Conservation (phyloP, 306 rosid genomes). For the Medicago arabica region DNA sequence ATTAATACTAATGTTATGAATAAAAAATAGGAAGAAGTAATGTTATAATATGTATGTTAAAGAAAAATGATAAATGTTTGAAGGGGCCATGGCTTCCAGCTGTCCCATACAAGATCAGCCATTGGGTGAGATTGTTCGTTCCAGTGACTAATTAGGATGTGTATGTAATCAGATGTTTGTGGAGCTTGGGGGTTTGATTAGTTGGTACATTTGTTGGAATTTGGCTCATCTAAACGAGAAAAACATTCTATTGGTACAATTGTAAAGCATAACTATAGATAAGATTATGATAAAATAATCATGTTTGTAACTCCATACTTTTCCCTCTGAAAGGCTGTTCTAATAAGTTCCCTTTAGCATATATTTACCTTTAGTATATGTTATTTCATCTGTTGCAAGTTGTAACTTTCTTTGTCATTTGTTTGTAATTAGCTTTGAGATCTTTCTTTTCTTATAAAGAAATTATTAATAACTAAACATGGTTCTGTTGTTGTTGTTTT, state of each 20-base stretch:
- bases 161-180: background rate
- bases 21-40: too few species aligned
- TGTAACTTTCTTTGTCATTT: background rate
- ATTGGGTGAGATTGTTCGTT: background rate
- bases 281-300: background rate
- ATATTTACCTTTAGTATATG: background rate
- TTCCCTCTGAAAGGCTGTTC: background rate
- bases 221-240: background rate
- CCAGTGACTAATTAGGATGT: background rate
- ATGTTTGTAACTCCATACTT: background rate
- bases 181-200: background rate
- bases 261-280: background rate
- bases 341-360: background rate
- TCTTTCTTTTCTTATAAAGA: background rate
- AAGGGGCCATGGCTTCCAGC: background rate
- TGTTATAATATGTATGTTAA: background rate
- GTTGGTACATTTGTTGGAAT: background rate
- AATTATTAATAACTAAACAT: background rate
- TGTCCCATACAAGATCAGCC: background rate
- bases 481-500: slow-evolving; percentile 12
- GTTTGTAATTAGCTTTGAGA: background rate
- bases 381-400: background rate
- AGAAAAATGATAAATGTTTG: background rate
- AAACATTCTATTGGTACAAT: background rate
- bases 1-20: background rate